phyloP scores from a whole-genome alignment of 2,329 filamentous ascomycete genomes.

The Arthrobotrys megalospora region DNA sequence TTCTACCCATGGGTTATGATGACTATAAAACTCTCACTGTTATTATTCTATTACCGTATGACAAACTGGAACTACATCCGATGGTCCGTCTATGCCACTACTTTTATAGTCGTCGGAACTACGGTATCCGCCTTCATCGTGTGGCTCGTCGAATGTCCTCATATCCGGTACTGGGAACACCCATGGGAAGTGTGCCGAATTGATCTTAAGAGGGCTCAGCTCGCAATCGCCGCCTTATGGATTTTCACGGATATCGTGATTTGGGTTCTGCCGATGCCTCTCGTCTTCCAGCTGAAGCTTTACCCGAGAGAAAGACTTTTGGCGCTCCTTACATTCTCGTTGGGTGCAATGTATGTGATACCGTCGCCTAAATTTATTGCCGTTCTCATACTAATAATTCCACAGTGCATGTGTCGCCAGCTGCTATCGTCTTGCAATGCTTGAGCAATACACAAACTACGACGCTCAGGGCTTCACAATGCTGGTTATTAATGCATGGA shows the following conservation, averaged over 20 bases:
- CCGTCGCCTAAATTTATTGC: not conserved
- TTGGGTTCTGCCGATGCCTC: constrained; percentile 56
- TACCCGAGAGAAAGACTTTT: constrained; percentile 56
- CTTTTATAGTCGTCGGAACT: constrained; percentile 36
- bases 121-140: constrained; percentile 11
- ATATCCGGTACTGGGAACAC: constrained; percentile 37
- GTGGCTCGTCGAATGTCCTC: constrained; percentile 35
- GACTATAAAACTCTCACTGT: constrained; percentile 47
- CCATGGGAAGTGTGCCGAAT: constrained; percentile 21
- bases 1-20: constrained; percentile 56
- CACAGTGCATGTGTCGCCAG: constrained; percentile 56
- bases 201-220: not conserved
- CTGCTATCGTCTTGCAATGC: constrained; percentile 31
- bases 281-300: constrained; percentile 55
- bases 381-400: constrained; percentile 7
- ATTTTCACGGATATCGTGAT: constrained; percentile 58
- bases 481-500: constrained; percentile 52
- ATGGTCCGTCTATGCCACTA: constrained; percentile 49
- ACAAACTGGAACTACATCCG: constrained; percentile 59
- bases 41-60: constrained; percentile 58
- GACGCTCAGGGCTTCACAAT: constrained; percentile 18
- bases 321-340: constrained; percentile 50
- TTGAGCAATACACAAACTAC: constrained; percentile 30
- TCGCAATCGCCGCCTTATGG: constrained; percentile 24
- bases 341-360: constrained; percentile 53